Conservation (phyloP, 116 monocot genomes). For the Phalaenopsis hybrid region DNA sequence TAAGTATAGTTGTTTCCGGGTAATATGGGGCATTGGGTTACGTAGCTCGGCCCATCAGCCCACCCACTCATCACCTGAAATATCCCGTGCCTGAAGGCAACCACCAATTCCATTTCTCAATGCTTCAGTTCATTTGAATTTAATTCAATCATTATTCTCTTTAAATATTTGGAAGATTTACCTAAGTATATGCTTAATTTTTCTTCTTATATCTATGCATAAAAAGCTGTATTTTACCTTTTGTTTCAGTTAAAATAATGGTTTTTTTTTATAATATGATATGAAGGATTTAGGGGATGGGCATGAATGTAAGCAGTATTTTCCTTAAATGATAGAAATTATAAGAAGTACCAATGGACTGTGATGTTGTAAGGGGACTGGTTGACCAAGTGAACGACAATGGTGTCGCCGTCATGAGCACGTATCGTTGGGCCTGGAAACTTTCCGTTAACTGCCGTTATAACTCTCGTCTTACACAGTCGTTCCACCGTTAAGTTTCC, state of each 20-base stretch:
- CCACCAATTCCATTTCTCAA: too few species aligned
- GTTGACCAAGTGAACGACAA: slow-evolving; percentile 50
- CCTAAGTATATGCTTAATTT: too few species aligned
- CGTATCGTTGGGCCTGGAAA: slow-evolving; percentile 48
- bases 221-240: too few species aligned
- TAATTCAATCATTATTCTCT: too few species aligned
- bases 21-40: slow-evolving; percentile 39
- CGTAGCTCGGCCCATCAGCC: slow-evolving; percentile 27
- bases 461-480: slow-evolving; percentile 27
- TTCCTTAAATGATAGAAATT: neutral
- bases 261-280: too few species aligned
- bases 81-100: slow-evolving; percentile 31
- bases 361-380: slow-evolving; percentile 55
- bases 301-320: too few species aligned
- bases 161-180: too few species aligned
- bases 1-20: slow-evolving; percentile 31
- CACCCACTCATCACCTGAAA: slow-evolving; percentile 27
- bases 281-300: too few species aligned
- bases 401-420: slow-evolving; percentile 45
- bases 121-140: too few species aligned
- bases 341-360: slow-evolving; percentile 52
- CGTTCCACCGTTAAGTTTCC: slow-evolving; percentile 28
- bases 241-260: too few species aligned
- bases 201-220: too few species aligned
- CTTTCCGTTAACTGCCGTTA: slow-evolving; percentile 40